phyloP scores from a whole-genome alignment of 1,284 basidiomycete species.

The Sphagnurus paluster region DNA sequence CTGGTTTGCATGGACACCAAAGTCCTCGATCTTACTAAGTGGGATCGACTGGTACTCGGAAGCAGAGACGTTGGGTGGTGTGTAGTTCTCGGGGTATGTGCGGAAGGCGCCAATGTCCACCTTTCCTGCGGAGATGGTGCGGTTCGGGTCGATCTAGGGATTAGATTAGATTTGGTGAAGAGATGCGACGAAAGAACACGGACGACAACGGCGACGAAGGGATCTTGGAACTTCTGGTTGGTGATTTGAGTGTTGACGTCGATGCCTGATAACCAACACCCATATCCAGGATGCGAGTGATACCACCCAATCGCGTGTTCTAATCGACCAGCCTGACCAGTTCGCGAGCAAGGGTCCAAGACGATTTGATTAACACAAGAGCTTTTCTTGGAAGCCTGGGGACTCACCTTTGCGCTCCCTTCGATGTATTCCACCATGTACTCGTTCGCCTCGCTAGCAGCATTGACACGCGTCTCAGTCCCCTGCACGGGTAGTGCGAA shows the following conservation, averaged over 20 bases:
- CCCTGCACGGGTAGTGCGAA: conserved; percentile 98
- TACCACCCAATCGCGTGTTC: conserved; percentile 99
- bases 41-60: conserved; percentile 95
- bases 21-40: conserved; percentile 93
- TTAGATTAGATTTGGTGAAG: conserved; percentile 6
- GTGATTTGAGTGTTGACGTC: conserved; percentile 95
- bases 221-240: conserved; percentile 94
- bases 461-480: conserved; percentile 98
- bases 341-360: too few species aligned
- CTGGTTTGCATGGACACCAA: conserved; percentile 96
- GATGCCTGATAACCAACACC: conserved; percentile 96
- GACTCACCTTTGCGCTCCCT: conserved; percentile 70
- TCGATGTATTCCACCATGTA: conserved; percentile 97
- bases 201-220: conserved; percentile 96
- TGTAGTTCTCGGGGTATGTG: conserved; percentile 93
- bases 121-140: conserved; percentile 96
- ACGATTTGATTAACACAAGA: too few species aligned
- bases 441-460: conserved; percentile 94
- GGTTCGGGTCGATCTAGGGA: conserved; percentile 92
- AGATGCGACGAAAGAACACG: conserved; percentile 29
- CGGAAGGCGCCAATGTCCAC: conserved; percentile 99
- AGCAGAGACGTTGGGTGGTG: conserved; percentile 66
- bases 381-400: too few species aligned
- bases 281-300: conserved; percentile 97
- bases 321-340: conserved; percentile 72